Evolutionary conservation across 257 asterid species (phyloP).

Genomic region (Paulownia fortunei): DNA sequence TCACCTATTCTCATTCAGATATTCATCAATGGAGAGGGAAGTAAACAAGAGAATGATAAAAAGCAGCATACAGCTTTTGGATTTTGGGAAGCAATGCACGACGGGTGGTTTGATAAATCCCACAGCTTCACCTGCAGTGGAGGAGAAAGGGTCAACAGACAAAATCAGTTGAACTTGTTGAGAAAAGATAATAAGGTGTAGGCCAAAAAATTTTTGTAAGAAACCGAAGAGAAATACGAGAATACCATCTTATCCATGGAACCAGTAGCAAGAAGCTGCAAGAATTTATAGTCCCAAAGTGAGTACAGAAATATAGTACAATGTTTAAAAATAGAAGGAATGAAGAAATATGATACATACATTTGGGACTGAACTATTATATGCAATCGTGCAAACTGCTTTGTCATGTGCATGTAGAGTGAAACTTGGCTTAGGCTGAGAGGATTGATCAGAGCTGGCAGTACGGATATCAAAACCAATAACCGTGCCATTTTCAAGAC

Average conservation of each 20-base stretch:
- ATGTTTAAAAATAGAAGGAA: not conserved
- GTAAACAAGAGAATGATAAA: not conserved
- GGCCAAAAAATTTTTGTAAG: not conserved
- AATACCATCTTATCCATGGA: slow-evolving; percentile 85
- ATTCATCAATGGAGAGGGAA: not conserved
- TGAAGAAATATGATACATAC: slow-evolving; percentile 35
- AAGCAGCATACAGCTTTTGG: slow-evolving; percentile 50
- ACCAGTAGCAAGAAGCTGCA: slow-evolving; percentile 91
- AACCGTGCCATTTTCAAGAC: slow-evolving; percentile 81
- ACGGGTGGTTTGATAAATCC: slow-evolving; percentile 79
- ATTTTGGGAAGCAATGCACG: slow-evolving; percentile 53
- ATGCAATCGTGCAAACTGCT: slow-evolving; percentile 74
- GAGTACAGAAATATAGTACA: slow-evolving; percentile 23
- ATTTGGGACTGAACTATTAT: slow-evolving; percentile 64
- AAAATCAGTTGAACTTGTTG: not conserved
- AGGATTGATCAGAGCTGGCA: slow-evolving; percentile 51
- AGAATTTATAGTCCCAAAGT: slow-evolving; percentile 23
- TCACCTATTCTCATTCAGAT: not conserved
- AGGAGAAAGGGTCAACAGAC: not conserved
- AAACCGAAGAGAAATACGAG: not conserved
- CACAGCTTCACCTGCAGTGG: slow-evolving; percentile 79
- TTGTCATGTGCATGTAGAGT: slow-evolving; percentile 90
- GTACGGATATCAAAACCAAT: slow-evolving; percentile 68
- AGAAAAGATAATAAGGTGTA: not conserved
- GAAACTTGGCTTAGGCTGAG: slow-evolving; percentile 64